These are phyloP conservation scores for Apiospora koreana DNA, from an alignment of 2,329 filamentous ascomycete species.

Conservation along the genomic window DNA sequence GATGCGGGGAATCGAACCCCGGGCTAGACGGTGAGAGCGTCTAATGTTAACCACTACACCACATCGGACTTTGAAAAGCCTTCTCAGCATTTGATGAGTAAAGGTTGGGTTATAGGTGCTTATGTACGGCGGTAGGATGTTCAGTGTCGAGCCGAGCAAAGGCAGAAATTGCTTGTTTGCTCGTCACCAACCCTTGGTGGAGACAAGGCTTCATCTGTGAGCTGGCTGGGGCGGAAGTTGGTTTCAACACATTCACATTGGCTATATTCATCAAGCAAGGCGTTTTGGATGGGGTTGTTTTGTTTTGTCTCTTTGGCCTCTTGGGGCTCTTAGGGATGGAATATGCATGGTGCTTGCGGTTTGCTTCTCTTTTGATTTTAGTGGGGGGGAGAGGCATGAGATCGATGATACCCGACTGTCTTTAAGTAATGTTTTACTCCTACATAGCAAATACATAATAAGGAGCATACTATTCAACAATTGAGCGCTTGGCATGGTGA, in stretches of 20 bases:
- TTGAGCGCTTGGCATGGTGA: too few species aligned
- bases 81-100: not conserved
- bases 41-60: conserved; percentile 4
- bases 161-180: not conserved
- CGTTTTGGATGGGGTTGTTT: not conserved
- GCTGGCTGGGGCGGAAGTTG: too few species aligned
- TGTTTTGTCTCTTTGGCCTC: not conserved
- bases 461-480: too few species aligned
- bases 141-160: not conserved
- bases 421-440: not conserved
- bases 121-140: not conserved
- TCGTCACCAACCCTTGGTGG: not conserved
- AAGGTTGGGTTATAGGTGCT: not conserved
- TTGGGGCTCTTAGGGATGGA: not conserved
- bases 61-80: not conserved
- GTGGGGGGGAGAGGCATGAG: not conserved
- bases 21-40: conserved; percentile 24
- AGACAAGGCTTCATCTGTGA: not conserved
- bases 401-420: conserved; percentile 1
- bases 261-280: not conserved
- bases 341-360: not conserved
- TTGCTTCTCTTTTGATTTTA: not conserved
- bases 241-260: not conserved
- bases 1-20: conserved; percentile 33
- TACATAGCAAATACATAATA: too few species aligned